A percentile compares a stretch with the other conserved stretches of the same genome.
These are phyloP conservation scores for Cladophialophora exuberans DNA, from an alignment of 2,329 filamentous ascomycete species.

Conservation along the genomic window DNA sequence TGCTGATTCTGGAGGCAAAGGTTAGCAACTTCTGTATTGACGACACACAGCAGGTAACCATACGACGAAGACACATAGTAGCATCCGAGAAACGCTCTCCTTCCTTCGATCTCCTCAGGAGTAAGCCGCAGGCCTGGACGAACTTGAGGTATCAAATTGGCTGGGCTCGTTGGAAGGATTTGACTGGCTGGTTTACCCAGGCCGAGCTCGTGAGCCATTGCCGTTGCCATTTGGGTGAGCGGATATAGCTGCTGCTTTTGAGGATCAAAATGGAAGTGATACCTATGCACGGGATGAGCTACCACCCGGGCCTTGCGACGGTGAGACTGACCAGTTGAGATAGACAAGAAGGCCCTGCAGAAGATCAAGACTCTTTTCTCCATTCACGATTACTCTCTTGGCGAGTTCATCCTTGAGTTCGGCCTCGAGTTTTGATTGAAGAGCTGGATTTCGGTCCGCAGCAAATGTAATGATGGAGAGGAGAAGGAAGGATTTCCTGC, in stretches of 20 bases:
- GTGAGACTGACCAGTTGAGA: not conserved
- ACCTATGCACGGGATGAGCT: not conserved
- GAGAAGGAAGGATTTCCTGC: conserved; percentile 1
- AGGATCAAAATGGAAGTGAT: conserved; percentile 2
- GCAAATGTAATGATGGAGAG: not conserved
- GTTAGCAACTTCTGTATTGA: not conserved
- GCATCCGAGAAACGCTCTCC: conserved; percentile 1
- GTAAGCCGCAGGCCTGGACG: not conserved
- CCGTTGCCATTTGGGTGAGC: not conserved
- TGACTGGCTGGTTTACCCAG: not conserved
- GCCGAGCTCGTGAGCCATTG: not conserved
- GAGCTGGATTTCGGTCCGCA: not conserved
- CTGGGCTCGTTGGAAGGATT: not conserved
- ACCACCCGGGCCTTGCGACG: not conserved
- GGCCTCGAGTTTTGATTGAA: not conserved
- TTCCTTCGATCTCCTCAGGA: not conserved
- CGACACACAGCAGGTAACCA: not conserved
- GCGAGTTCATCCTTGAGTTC: not conserved
- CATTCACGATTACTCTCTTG: not conserved
- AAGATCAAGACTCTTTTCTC: conserved; percentile 5
- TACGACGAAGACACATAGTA: conserved; percentile 5
- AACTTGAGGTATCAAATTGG: not conserved
- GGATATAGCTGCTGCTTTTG: not conserved
- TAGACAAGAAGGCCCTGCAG: conserved; percentile 4
- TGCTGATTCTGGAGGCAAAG: not conserved